Evolutionary conservation across 352 stramenopile genomes (phyloP), one percentile per base, ranked within the genome.

Genomic region (Phytophthora cryptogea): DNA sequence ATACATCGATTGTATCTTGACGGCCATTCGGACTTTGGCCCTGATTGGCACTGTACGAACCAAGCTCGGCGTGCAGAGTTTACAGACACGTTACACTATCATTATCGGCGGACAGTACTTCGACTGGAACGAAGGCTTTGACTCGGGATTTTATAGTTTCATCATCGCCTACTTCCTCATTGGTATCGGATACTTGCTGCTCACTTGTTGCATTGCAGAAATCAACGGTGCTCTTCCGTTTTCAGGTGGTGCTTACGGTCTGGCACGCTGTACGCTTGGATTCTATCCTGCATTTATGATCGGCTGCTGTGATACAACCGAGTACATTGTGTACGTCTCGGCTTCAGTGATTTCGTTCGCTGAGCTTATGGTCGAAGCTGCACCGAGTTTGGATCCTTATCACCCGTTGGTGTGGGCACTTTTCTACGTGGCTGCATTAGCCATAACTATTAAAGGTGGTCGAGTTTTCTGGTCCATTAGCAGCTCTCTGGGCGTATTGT

Each of bases 401-500:
- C 32, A 66, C 6, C 70, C 62, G 0, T 33, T 70, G 11, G 51
- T 75, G 11, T 68, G 54, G 59, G 14, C 39, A 0, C 9, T 60
- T 4, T 68, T 73, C 54, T 77, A 72, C 53, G 33, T 60, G 32
- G 54, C 54, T 11, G 58, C 59, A 2, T 50, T 75, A 7, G 49
- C 31, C 4, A 50, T 78, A 14, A 51, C 69, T 11, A 59, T 66
- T 13, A 33, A 42, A 20, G 54, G 73, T 10, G 57, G 54, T 27
- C 53, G 59, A 1, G 30, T 59, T 10, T 79, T 82, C 59, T 79
- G 73, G 73, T 4, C 30, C 13, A 66, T 70, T 37, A 82, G 72
- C 14, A 8, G 54, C 1, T 30, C 45, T 8, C 33, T 82, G 5
- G 73, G 65, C 1, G 30, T 46, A 3, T 23, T 68, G 4, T 68